Evolutionary conservation across 805 yeast genomes (phyloP).

Genomic region (Candida xiaguanensis): DNA sequence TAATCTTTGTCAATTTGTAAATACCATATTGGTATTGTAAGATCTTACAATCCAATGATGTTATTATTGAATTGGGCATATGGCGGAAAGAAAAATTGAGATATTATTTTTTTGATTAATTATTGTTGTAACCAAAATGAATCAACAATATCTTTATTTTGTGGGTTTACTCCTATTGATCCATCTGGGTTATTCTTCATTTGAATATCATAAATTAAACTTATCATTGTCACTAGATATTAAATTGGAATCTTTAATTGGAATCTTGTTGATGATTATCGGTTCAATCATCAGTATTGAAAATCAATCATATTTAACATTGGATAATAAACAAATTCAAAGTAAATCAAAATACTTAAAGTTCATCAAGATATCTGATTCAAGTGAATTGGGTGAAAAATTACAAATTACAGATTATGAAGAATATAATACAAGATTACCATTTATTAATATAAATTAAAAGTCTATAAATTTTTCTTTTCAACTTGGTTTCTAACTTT

Average conservation of each 20-base stretch:
- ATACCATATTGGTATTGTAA: slow-evolving; percentile 57
- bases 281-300: slow-evolving; percentile 34
- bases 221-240: slow-evolving; percentile 43
- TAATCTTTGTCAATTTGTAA: slow-evolving; percentile 40
- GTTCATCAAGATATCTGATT: slow-evolving; percentile 45
- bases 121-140: background rate
- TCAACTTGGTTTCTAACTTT: slow-evolving; percentile 43
- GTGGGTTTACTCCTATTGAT: slow-evolving; percentile 23
- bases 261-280: slow-evolving; percentile 40
- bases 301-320: slow-evolving; percentile 17
- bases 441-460: slow-evolving; percentile 45
- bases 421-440: slow-evolving; percentile 46
- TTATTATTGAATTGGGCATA: slow-evolving; percentile 2
- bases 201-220: slow-evolving; percentile 44
- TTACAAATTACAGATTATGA: slow-evolving; percentile 47
- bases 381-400: slow-evolving; percentile 45
- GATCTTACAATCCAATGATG: slow-evolving; percentile 27
- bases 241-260: slow-evolving; percentile 46
- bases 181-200: slow-evolving; percentile 54
- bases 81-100: slow-evolving; percentile 1
- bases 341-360: slow-evolving; percentile 34
- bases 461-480: slow-evolving; percentile 17
- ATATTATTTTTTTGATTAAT: background rate
- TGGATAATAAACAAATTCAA: slow-evolving; percentile 23
- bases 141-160: slow-evolving; percentile 11